Conservation (phyloP, 768 basidiomycete species). For the Amanita subjunquillea region DNA sequence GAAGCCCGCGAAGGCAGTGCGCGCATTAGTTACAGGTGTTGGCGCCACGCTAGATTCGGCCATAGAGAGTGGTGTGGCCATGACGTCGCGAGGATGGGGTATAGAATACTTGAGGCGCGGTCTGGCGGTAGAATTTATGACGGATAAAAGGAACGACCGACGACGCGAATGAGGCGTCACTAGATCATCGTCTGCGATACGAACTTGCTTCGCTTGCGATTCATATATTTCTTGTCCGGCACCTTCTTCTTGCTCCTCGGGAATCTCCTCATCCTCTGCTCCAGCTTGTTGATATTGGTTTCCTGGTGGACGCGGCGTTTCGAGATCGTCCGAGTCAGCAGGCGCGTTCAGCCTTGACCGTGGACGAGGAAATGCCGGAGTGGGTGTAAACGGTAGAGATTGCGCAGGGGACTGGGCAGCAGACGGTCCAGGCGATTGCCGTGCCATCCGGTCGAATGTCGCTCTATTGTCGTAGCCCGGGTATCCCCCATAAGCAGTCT, state of each 20-base stretch:
- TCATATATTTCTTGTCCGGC: conserved; percentile 14
- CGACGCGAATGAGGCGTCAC: conserved; percentile 66
- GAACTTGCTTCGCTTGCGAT: not conserved
- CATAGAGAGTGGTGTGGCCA: conserved; percentile 25
- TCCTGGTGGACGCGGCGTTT: conserved; percentile 22
- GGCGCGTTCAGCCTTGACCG: conserved; percentile 55
- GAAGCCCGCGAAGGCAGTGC: conserved; percentile 49
- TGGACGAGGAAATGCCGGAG: conserved; percentile 50
- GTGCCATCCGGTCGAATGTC: conserved; percentile 13
- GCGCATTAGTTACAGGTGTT: conserved; percentile 23
- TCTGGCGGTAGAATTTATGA: conserved; percentile 75
- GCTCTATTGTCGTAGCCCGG: conserved; percentile 8
- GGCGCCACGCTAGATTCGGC: conserved; percentile 24
- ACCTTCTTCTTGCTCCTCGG: conserved; percentile 10
- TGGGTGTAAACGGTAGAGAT: conserved; percentile 56
- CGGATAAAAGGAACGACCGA: conserved; percentile 72
- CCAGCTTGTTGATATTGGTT: conserved; percentile 10
- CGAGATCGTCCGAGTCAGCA: conserved; percentile 28
- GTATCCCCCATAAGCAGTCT: conserved; percentile 21
- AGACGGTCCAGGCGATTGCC: conserved; percentile 26
- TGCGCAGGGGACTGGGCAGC: conserved; percentile 40
- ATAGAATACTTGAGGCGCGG: conserved; percentile 58
- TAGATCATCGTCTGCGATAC: conserved; percentile 27
- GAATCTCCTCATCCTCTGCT: conserved; percentile 10
- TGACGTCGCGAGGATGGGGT: conserved; percentile 27